Evolutionary conservation across 306 rosid species (phyloP).

Genomic region (Lotus japonicus): DNA sequence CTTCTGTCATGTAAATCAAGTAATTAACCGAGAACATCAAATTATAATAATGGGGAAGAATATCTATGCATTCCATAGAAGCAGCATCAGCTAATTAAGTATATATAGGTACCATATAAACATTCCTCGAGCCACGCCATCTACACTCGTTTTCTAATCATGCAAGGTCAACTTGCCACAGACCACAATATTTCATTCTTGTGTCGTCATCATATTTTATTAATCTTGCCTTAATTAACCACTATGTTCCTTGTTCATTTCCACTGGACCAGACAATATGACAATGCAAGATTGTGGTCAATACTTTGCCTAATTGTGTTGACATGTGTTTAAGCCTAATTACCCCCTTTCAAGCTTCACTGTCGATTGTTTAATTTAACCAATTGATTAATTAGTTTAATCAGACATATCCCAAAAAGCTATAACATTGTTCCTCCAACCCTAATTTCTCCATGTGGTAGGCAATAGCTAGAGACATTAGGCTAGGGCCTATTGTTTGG

Average conservation of each 20-base stretch:
- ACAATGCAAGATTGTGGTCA: conserved; percentile 41
- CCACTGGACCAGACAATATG: conserved; percentile 35
- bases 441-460: conserved; percentile 36
- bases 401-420: conserved; percentile 6
- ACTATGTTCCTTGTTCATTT: conserved; percentile 30
- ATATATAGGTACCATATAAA: conserved; percentile 11
- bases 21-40: not conserved
- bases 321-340: conserved; percentile 25
- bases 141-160: conserved; percentile 15
- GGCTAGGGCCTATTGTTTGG: conserved; percentile 40
- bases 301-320: conserved; percentile 48
- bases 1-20: not conserved
- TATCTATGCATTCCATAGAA: not conserved
- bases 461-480: conserved; percentile 40
- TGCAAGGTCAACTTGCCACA: conserved; percentile 16
- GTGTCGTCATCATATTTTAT: conserved; percentile 38
- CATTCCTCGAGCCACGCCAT: conserved; percentile 53
- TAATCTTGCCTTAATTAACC: conserved; percentile 27
- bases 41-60: not conserved
- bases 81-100: not conserved
- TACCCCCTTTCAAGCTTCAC: conserved; percentile 22
- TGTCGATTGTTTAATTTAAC: conserved; percentile 4
- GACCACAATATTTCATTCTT: conserved; percentile 18
- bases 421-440: conserved; percentile 7
- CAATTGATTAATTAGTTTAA: not conserved